Evolutionary conservation across 2,329 filamentous ascomycete species (phyloP), one percentile per base, ranked within the genome.

Genomic region (Hymenoscyphus occultus): DNA sequence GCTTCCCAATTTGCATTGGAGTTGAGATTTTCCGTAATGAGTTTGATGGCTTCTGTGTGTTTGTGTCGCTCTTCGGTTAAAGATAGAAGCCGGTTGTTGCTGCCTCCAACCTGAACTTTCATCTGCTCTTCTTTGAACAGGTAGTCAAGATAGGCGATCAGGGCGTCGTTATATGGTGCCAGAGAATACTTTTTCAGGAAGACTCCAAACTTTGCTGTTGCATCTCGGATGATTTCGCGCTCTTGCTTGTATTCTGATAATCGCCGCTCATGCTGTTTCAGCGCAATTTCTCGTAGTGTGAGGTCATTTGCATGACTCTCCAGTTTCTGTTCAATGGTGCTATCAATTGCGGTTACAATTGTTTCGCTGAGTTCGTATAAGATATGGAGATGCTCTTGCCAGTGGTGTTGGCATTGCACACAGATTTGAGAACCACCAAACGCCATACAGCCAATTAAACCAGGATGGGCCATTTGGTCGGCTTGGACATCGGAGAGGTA

Each of bases 141-240:
- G 63, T 73, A 68, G 40, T 79, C 75, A 3, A 80, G 69, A 65
- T 80, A 80, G 13, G 72, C 77, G 3, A 78, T 60, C 13, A 75
- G 78, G 0, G 76, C 76, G 65, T 81, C 78, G 58, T 80, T 80
- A 72, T 78, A 78, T 0, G 75, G 69, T 1, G 74, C 72, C 60
- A 80, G 78, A 19, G 75, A 75, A 62, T 79, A 68, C 32, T 74
- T 71, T 65, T 75, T 76, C n/a, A 80, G 64, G 63, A 77, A 81
- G 22, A 78, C 58, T 16, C 76, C 73, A 56, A 80, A 80, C 14
- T 75, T 70, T 1, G 73, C 74, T 1, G 77, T 74, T 0, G 78
- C 76, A 16, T 76, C 61, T 60, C 76, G 75, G 16, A 80, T 73
- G 31, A 72, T 54, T 9, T 65, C 59, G 16, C 76, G 73, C 65